Conservation (phyloP, 208 protist genomes). For the Crithidia mellificae region DNA sequence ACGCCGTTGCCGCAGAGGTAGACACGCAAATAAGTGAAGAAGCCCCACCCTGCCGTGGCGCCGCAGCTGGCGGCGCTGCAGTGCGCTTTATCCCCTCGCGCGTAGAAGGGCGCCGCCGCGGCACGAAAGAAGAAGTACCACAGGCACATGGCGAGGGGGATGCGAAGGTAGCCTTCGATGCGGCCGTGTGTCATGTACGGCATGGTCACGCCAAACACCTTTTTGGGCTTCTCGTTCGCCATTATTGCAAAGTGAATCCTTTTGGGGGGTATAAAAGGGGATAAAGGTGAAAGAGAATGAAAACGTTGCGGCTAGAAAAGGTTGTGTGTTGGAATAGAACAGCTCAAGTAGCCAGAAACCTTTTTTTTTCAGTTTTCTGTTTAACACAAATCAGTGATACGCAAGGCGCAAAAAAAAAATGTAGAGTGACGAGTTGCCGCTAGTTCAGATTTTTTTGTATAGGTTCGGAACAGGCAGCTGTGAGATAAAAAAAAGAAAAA, state of each 20-base stretch:
- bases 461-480: too few species aligned
- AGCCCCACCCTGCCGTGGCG: background rate
- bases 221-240: slow-evolving; percentile 3
- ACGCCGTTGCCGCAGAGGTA: slow-evolving; percentile 29
- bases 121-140: slow-evolving; percentile 26
- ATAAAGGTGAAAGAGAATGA: too few species aligned
- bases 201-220: slow-evolving; percentile 6
- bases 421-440: too few species aligned
- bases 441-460: too few species aligned
- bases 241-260: background rate
- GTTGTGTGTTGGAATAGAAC: too few species aligned
- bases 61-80: background rate
- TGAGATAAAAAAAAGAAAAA: too few species aligned
- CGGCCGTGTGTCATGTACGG: slow-evolving; percentile 22
- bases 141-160: slow-evolving; percentile 19
- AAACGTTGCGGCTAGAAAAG: too few species aligned
- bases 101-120: slow-evolving; percentile 15
- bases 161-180: slow-evolving; percentile 25
- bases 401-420: too few species aligned
- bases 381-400: too few species aligned
- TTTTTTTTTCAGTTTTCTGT: too few species aligned
- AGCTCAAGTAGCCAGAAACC: too few species aligned
- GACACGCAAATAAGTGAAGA: slow-evolving; percentile 15
- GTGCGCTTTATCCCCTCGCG: background rate
- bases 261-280: background rate